Base-by-base conservation (phyloP, 2,329 filamentous ascomycete species). In the Aspergillus sp. region DNA sequence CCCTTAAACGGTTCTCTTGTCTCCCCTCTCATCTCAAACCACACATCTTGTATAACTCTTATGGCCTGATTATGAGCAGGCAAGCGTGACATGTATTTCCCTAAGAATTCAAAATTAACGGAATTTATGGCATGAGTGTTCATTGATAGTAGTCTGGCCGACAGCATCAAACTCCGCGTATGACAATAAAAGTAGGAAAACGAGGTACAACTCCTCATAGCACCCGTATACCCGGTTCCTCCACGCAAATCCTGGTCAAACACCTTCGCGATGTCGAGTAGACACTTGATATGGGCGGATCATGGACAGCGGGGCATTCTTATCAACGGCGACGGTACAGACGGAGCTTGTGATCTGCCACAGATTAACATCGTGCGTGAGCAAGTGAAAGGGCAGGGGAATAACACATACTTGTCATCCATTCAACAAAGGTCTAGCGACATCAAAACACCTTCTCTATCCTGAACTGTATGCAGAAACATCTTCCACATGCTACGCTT, bases 211-310 rank as follows among this genome's bases (percentile, higher is more conserved):
- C 83, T 86, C 54, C 85, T 77, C 88, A 93, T 91, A 0, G 86
- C 87, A 62, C 93, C 88, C 54, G 86, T 73, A 57, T 88, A 94
- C 0, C 88, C 88, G 0, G 79, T 75, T 0, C 88, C 88, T 4
- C 88, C 89, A 63, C 85, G 88, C 43, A 95, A 73, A 62, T 95
- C 88, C 29, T 82, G 78, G 53, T 91, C 86, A 65, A 95, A 95
- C 33, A 81, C 85, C 65, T 87, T 82, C 27, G 85, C 83, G 2
- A 94, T 87, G 39, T 89, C 85, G n/a, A 95, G 76, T 8, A 94
- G 87, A 51, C 87, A 80, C 55, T 79, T 80, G 62, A 95, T 85
- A 59, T 94, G 88, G 43, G 75, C 75, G n/a, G n/a, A n/a, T n/a
- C 84, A 94, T 89, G 45, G 79, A 79, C 30, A 95, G 76, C 3